phyloP scores from a whole-genome alignment of 83 land plant species.

The Larix sibirica region DNA sequence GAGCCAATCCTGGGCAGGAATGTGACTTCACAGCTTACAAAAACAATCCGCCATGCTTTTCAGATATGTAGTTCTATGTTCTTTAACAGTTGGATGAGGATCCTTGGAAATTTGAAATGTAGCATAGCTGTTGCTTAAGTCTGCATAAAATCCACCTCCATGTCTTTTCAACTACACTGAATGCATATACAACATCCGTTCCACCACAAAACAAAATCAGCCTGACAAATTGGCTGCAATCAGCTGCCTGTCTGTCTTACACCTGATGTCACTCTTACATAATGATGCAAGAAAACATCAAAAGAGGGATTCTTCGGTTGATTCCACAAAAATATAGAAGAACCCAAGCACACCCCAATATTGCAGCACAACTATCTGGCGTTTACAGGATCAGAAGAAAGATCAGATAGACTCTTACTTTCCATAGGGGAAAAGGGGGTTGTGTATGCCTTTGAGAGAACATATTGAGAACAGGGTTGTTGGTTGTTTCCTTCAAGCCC shows the following conservation, averaged over 20 bases:
- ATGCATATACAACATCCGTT: not conserved
- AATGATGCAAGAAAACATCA: not conserved
- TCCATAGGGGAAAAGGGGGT: not conserved
- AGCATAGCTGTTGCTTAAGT: not conserved
- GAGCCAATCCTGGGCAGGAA: not conserved
- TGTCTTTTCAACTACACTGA: not conserved
- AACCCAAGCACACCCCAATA: not conserved
- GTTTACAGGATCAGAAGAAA: not conserved
- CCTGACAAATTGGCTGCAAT: not conserved
- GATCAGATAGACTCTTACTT: not conserved
- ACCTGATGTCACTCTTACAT: not conserved
- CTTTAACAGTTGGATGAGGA: not conserved
- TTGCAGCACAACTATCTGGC: constrained; percentile 4
- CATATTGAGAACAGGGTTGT: not conserved
- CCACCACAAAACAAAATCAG: not conserved
- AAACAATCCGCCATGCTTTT: not conserved
- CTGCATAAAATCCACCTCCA: not conserved
- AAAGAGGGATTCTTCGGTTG: not conserved
- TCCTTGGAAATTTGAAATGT: not conserved
- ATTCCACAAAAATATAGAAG: not conserved
- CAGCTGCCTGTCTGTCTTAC: not conserved
- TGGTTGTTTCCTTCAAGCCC: not conserved
- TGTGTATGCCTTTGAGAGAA: not conserved
- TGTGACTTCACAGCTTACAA: constrained; percentile 6
- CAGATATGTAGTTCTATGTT: not conserved